Evolutionary conservation across 2,329 filamentous ascomycete genomes (phyloP), one percentile per base, ranked within the genome.

Genomic region (Chaetomium sp.): DNA sequence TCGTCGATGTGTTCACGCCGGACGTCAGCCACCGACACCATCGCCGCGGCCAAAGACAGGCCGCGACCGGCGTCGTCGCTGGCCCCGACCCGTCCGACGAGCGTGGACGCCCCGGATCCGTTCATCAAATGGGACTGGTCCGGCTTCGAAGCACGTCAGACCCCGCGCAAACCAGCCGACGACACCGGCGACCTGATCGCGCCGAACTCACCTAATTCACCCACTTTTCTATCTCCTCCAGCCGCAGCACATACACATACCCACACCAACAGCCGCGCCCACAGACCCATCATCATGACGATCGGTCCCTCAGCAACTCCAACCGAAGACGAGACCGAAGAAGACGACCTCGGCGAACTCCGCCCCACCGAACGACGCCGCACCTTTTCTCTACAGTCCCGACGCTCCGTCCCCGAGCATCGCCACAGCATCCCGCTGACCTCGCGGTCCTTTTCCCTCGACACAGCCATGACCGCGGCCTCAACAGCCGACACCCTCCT

Each of bases 1-100:
- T 68, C 67, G 0, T 63, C 66, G 1, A 65, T 66, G 1, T 61
- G 42, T 12, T 67, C 66, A 3, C 61, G 62, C 3, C 58, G 64
- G 14, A 59, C 56, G 4, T 64, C 63, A 12, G 55, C 56, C 7
- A 52, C 45, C 1, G 62, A 62, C 32, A 61, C 62, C 43, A 40
- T 57, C 3, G 9, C 40, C 38, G 34, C 47, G 3, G 41, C 33
- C 9, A 65, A 63, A 27, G 37, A 49, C 10, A 40, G 44, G 9
- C 56, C 52, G 27, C 43, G 43, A 32, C 61, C 61, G 1, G 33
- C 46, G 34, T 62, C 64, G 6, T 59, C 60, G 42, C 51, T 10
- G 55, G 58, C 46, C 55, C 57, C 10, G n/a, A 55, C n/a, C 37
- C 35, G 12, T 27, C 54, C 7, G 53, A 57, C 38, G 34, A 58